These are phyloP conservation scores for Yamadazyma dushanensis DNA, from an alignment of 1,139 yeast genomes.

Conservation along the genomic window DNA sequence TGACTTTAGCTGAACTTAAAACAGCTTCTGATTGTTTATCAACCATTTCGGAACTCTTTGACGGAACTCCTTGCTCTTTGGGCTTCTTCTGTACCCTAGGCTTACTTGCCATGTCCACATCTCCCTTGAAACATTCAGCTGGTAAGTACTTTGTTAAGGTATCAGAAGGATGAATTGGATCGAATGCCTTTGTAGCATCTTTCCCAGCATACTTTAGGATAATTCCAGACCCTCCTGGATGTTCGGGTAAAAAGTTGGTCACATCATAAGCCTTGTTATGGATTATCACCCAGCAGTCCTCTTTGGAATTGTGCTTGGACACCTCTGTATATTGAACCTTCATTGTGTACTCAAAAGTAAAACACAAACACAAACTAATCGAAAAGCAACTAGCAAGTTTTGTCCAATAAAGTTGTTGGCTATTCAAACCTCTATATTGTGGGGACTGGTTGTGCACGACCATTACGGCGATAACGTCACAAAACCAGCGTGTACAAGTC, in stretches of 20 bases:
- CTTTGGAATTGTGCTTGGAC: conserved; percentile 33
- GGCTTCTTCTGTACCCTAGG: conserved; percentile 3
- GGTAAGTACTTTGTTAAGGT: conserved; percentile 54
- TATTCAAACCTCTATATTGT: conserved; percentile 1
- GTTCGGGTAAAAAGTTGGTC: conserved; percentile 46
- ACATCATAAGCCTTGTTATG: conserved; percentile 55
- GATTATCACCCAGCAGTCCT: conserved; percentile 58
- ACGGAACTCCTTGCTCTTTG: conserved; percentile 5
- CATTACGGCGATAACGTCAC: too few species aligned
- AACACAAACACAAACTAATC: too few species aligned
- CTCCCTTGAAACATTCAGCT: conserved; percentile 33
- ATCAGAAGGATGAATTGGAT: conserved; percentile 83
- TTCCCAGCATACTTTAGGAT: conserved; percentile 56
- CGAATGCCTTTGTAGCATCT: conserved; percentile 61
- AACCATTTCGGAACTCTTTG: neutral
- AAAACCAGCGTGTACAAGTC: too few species aligned
- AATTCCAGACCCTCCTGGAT: conserved; percentile 56
- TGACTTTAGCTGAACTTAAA: neutral
- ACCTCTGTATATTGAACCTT: conserved; percentile 24
- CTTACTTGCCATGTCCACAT: conserved; percentile 21
- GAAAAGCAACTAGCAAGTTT: too few species aligned
- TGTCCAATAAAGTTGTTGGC: conserved; percentile 1
- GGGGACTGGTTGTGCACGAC: too few species aligned
- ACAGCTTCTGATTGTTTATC: too few species aligned
- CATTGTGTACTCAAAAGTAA: too few species aligned